Evolutionary conservation across 2,329 filamentous ascomycete genomes (phyloP).

Genomic region (Penicillium paneum): DNA sequence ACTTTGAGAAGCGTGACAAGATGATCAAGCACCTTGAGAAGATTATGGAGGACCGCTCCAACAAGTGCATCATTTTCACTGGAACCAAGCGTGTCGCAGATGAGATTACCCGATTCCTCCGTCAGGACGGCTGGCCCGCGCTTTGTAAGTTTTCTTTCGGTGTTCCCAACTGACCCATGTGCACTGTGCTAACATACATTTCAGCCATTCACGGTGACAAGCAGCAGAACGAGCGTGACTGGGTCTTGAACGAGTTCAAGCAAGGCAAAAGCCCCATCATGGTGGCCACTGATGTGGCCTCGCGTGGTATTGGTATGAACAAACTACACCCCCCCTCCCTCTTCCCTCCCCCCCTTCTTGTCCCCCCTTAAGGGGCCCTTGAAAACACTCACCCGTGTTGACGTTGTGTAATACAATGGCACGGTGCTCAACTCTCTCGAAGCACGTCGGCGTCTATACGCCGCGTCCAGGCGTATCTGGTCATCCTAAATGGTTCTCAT

Average conservation of each 20-base stretch:
- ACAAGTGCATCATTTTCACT: slow-evolving; percentile 94
- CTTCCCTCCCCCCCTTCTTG: slow-evolving; percentile 30
- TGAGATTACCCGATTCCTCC: slow-evolving; percentile 94
- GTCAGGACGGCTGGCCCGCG: slow-evolving; percentile 96
- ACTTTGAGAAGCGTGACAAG: slow-evolving; percentile 94
- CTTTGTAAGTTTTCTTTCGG: slow-evolving; percentile 64
- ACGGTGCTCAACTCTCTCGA: slow-evolving; percentile 85
- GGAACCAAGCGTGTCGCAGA: slow-evolving; percentile 87
- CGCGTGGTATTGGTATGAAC: slow-evolving; percentile 99
- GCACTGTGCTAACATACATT: slow-evolving; percentile 37
- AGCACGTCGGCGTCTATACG: slow-evolving; percentile 85
- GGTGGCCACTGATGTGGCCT: slow-evolving; percentile 99
- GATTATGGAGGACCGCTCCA: slow-evolving; percentile 92
- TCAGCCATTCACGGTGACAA: slow-evolving; percentile 97
- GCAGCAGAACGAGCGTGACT: slow-evolving; percentile 98
- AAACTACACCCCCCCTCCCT: slow-evolving; percentile 51
- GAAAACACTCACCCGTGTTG: slow-evolving; percentile 45
- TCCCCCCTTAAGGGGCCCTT: slow-evolving; percentile 29
- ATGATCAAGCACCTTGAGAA: slow-evolving; percentile 98
- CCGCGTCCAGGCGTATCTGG: slow-evolving; percentile 83
- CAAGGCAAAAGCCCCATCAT: slow-evolving; percentile 99
- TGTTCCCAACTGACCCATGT: neutral
- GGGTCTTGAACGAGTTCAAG: slow-evolving; percentile 99
- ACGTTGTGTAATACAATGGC: slow-evolving; percentile 59
- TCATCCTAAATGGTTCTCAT: slow-evolving; percentile 72